These are phyloP conservation scores for Albugo candida DNA, from an alignment of 352 stramenopile species.

Conservation along the genomic window DNA sequence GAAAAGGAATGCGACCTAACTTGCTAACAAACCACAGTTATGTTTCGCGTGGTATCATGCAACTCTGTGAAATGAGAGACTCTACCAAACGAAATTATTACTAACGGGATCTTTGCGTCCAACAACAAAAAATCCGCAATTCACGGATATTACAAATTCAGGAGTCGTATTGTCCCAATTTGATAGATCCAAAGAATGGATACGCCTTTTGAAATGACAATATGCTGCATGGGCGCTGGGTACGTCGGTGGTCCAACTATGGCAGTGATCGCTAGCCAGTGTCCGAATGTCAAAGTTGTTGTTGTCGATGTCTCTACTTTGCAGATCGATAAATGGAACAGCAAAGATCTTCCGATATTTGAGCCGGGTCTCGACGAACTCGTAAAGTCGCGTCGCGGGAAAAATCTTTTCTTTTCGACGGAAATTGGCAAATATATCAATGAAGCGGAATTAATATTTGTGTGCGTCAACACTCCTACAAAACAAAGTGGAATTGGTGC, in stretches of 20 bases:
- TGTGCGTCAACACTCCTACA: slow-evolving; percentile 98
- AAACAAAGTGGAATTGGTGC: slow-evolving; percentile 95
- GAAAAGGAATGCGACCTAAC: neutral
- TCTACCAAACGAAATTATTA: no score
- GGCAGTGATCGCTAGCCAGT: slow-evolving; percentile 96
- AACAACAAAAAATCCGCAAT: no score
- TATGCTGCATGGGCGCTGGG: slow-evolving; percentile 94
- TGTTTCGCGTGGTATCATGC: no score
- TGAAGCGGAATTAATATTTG: slow-evolving; percentile 97
- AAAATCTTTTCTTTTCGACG: slow-evolving; percentile 98
- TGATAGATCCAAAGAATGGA: no score
- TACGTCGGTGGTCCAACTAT: slow-evolving; percentile 99
- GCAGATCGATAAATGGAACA: slow-evolving; percentile 98
- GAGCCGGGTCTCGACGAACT: slow-evolving; percentile 95
- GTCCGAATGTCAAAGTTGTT: slow-evolving; percentile 93
- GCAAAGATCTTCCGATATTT: slow-evolving; percentile 94
- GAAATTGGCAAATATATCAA: slow-evolving; percentile 95
- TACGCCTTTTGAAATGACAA: slow-evolving; percentile 53
- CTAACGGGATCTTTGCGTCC: no score
- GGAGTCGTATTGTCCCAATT: no score
- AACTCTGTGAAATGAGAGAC: no score
- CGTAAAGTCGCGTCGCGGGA: slow-evolving; percentile 80
- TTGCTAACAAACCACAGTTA: no score
- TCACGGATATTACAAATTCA: no score
- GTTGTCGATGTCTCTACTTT: slow-evolving; percentile 92